Evolutionary conservation across 306 rosid species (phyloP).

Genomic region (Sindora glabra): DNA sequence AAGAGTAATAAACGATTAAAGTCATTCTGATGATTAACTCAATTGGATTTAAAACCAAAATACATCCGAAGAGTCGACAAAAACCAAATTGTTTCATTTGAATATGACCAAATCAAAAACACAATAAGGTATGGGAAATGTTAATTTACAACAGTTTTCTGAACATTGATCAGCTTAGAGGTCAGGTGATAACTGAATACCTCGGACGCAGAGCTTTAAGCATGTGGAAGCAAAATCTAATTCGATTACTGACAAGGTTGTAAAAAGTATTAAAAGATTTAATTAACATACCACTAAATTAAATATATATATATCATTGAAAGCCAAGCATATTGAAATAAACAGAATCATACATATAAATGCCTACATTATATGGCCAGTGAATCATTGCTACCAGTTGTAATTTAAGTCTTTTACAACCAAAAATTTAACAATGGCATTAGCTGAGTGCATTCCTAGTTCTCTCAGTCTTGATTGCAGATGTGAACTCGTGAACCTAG

Average conservation of each 20-base stretch:
- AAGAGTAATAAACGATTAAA: background rate
- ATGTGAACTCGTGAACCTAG: background rate
- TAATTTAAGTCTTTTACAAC: background rate
- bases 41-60: background rate
- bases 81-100: background rate
- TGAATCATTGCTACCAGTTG: too few relatives aligned
- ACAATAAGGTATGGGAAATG: background rate
- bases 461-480: too few relatives aligned
- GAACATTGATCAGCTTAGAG: background rate
- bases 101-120: background rate
- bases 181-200: background rate
- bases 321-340: too few relatives aligned
- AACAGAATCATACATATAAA: too few relatives aligned
- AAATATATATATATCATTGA: background rate
- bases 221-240: background rate
- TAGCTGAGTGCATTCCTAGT: background rate
- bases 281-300: background rate
- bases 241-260: background rate
- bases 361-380: too few relatives aligned
- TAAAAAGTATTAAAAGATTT: too few relatives aligned
- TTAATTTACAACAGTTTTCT: background rate
- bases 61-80: background rate
- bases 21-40: background rate
- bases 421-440: background rate
- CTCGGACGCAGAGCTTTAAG: background rate